phyloP scores from a whole-genome alignment of 306 rosid species.

The Elaeagnus macrophylla region DNA sequence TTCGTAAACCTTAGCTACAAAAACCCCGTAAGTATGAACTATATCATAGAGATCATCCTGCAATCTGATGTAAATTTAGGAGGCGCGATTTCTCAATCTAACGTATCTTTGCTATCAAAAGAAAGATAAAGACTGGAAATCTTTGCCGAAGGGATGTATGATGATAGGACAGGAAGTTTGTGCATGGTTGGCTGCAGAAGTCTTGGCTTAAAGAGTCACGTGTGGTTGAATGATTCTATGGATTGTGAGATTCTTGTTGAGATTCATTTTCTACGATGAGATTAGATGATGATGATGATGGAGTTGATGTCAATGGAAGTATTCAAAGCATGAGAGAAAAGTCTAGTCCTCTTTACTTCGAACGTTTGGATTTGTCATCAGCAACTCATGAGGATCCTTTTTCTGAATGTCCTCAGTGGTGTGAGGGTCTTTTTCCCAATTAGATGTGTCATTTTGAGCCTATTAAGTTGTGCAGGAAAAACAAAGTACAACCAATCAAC shows the following conservation, averaged over 20 bases:
- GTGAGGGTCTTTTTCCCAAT: too few relatives aligned
- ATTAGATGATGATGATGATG: background rate
- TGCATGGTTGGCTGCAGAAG: conserved; percentile 65
- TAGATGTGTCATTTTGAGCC: too few relatives aligned
- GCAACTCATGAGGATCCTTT: too few relatives aligned
- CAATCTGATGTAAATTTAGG: background rate
- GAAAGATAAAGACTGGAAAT: conserved; percentile 8
- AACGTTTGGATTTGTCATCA: conserved; percentile 20
- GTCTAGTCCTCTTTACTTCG: conserved; percentile 43
- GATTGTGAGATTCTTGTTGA: background rate
- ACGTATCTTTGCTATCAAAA: background rate
- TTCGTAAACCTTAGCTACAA: background rate
- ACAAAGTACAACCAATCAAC: too few relatives aligned
- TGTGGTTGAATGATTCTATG: conserved; percentile 5
- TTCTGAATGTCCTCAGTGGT: too few relatives aligned
- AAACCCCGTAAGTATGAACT: conserved; percentile 18
- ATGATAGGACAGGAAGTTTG: conserved; percentile 41
- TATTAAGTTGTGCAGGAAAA: too few relatives aligned
- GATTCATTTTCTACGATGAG: background rate
- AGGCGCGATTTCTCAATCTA: background rate
- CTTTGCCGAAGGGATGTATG: conserved; percentile 53
- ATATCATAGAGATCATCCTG: background rate
- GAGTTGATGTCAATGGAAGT: conserved; percentile 24
- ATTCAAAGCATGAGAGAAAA: conserved; percentile 39
- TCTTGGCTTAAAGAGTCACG: conserved; percentile 4